These are phyloP conservation scores for Oryza nivara DNA, from an alignment of 176 grass and related monocot genomes.

Conservation along the genomic window DNA sequence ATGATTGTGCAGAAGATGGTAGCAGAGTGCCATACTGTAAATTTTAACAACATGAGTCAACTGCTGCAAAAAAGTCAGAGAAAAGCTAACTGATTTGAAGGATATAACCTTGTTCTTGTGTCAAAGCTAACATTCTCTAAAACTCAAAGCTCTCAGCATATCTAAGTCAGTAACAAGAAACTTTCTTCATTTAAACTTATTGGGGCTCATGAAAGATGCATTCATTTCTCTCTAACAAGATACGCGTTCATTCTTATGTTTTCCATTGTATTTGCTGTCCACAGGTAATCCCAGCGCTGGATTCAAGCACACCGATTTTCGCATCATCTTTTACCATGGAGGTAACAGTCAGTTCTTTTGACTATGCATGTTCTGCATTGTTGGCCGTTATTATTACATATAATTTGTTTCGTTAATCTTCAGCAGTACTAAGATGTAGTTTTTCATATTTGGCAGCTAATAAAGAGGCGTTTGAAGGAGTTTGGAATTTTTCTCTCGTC, in stretches of 20 bases:
- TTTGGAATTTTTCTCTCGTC: conserved; percentile 88
- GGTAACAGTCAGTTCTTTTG: conserved; percentile 50
- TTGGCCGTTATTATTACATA: conserved; percentile 20
- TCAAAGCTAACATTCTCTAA: not conserved
- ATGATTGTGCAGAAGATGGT: not conserved
- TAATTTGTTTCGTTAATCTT: conserved; percentile 1
- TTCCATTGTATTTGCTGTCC: conserved; percentile 32
- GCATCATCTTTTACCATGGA: conserved; percentile 98
- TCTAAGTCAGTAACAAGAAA: not conserved
- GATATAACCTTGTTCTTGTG: not conserved
- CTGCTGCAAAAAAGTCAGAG: not conserved
- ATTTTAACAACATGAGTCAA: not conserved
- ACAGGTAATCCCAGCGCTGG: conserved; percentile 96
- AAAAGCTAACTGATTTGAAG: not conserved
- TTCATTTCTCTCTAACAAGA: not conserved
- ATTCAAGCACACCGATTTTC: conserved; percentile 88
- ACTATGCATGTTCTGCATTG: conserved; percentile 24
- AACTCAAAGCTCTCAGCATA: not conserved
- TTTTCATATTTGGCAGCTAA: conserved; percentile 71
- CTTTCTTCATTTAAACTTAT: not conserved
- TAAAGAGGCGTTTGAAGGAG: conserved; percentile 97
- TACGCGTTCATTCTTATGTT: conserved; percentile 9
- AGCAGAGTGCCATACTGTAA: not conserved
- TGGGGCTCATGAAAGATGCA: not conserved
- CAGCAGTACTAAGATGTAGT: conserved; percentile 31